Conservation (phyloP, 805 yeast species). For the Barnettozyma vustinii region DNA sequence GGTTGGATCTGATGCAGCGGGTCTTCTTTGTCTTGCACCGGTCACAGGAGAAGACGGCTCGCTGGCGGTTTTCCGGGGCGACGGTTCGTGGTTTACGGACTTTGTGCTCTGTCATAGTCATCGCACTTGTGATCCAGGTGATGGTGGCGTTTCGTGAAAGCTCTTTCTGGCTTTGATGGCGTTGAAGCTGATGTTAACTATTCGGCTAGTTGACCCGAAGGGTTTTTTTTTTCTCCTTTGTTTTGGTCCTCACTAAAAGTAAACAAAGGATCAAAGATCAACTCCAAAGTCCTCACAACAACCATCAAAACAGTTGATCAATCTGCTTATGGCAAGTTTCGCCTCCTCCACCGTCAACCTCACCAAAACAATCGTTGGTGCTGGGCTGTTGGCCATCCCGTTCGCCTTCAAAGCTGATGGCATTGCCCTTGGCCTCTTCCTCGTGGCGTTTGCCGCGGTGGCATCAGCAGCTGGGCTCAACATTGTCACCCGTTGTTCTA, state of each 20-base stretch:
- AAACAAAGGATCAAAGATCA: not conserved
- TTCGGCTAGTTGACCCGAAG: constrained; percentile 1
- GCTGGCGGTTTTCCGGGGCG: constrained; percentile 31
- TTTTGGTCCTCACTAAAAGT: not conserved
- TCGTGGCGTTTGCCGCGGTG: constrained; percentile 56
- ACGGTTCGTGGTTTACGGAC: constrained; percentile 31
- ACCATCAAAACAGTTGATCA: not conserved
- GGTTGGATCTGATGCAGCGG: constrained; percentile 34
- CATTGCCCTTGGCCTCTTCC: constrained; percentile 46
- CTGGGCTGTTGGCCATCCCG: constrained; percentile 75
- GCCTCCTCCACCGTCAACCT: constrained; percentile 59
- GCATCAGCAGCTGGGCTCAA: constrained; percentile 67
- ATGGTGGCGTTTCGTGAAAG: not conserved
- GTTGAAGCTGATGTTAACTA: not conserved
- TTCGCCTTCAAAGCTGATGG: constrained; percentile 69
- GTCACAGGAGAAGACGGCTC: constrained; percentile 42
- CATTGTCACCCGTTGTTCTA: constrained; percentile 54
- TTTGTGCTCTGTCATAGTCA: not conserved
- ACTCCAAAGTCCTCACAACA: not conserved
- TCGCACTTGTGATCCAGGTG: not conserved
- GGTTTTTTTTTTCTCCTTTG: not conserved
- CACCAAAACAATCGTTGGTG: constrained; percentile 74
- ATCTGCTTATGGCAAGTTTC: constrained; percentile 18
- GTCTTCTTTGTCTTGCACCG: constrained; percentile 40
- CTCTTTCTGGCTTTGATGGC: not conserved